Conservation (phyloP, 768 basidiomycete species). For the Xerocomus brunneocitrinus region DNA sequence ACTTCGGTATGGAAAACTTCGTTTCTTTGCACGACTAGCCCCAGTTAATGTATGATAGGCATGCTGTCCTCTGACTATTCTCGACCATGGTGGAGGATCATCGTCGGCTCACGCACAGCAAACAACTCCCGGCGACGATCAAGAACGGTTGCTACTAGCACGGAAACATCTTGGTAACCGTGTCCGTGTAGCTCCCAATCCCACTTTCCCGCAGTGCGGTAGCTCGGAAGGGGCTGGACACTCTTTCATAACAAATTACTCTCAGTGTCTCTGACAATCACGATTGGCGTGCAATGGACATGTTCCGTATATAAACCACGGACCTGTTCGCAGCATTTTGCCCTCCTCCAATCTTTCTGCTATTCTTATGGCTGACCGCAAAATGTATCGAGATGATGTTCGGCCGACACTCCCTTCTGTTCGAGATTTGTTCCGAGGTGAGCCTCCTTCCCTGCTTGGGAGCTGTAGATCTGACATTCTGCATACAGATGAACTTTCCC, state of each 20-base stretch:
- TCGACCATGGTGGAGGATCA: conserved; percentile 20
- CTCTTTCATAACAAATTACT: conserved; percentile 22
- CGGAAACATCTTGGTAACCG: conserved; percentile 28
- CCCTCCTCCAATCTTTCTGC: conserved; percentile 12
- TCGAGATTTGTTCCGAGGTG: conserved; percentile 64
- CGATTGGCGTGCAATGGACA: conserved; percentile 23
- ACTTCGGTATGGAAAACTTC: conserved; percentile 18
- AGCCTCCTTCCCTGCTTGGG: conserved; percentile 2
- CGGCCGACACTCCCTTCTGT: conserved; percentile 70
- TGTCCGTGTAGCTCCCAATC: conserved; percentile 21
- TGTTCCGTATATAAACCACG: conserved; percentile 25
- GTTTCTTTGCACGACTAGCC: conserved; percentile 12
- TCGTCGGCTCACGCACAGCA: conserved; percentile 33
- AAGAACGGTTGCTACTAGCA: conserved; percentile 26
- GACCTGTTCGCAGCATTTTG: neutral
- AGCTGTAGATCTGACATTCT: neutral
- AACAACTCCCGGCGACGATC: conserved; percentile 29
- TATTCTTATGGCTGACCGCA: conserved; percentile 29
- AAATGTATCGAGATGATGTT: conserved; percentile 18
- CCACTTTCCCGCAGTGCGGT: conserved; percentile 20
- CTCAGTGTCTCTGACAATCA: conserved; percentile 19
- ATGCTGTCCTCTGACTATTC: conserved; percentile 11
- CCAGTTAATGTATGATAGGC: conserved; percentile 11
- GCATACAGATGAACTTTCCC: conserved; percentile 44
- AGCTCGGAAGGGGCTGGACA: conserved; percentile 19